Evolutionary conservation across 139 green algal species (phyloP), one percentile per base, ranked within the genome.

Genomic region (Tetraselmis chui): DNA sequence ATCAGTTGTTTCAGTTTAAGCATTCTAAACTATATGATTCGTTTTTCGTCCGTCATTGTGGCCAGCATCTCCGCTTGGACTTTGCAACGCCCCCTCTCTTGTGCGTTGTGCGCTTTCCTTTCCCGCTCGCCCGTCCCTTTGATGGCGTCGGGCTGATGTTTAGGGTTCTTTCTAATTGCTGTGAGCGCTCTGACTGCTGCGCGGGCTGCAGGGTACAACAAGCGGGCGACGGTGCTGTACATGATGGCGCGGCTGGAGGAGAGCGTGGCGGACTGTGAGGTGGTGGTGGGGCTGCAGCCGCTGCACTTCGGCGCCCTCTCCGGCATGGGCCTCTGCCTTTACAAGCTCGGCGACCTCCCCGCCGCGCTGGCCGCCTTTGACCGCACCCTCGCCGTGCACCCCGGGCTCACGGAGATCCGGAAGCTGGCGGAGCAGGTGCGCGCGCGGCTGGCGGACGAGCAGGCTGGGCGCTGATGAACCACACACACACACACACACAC

Each of bases 261-360:
- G 0, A 86, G 79, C 76, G 86, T 94, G 0, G 76, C 81, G 2
- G 86, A 92, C 83, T 89, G 91, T 82, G 30, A 85, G 29, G n/a
- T 84, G 0, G 85, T 87, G 25, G 76, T 94, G 76, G 32, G 86
- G 29, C 82, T 91, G 30, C 87, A 95, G 75, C 91, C 91, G 2
- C 91, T 89, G 80, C 92, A 95, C 86, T 95, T 95, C 88, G 89
- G 83, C 0, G 92, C 92, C 1, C 85, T 88, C 0, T 87, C 82
- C 2, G 92, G 92, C 27, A 87, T 95, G 87, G 92, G 91, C 23
- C 82, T 95, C 80, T 93, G 91, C 84, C 45, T 67, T 5, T 83
- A 89, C 79, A 23, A 26, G 2, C 24, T n/a, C 11, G 26, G 30
- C 23, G 28, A 77, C 28, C 32, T 30, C 1, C 18, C 74, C 1